These are phyloP conservation scores for Parmelia sp. DNA, from an alignment of 495 filamentous ascomycete genomes.

Conservation along the genomic window DNA sequence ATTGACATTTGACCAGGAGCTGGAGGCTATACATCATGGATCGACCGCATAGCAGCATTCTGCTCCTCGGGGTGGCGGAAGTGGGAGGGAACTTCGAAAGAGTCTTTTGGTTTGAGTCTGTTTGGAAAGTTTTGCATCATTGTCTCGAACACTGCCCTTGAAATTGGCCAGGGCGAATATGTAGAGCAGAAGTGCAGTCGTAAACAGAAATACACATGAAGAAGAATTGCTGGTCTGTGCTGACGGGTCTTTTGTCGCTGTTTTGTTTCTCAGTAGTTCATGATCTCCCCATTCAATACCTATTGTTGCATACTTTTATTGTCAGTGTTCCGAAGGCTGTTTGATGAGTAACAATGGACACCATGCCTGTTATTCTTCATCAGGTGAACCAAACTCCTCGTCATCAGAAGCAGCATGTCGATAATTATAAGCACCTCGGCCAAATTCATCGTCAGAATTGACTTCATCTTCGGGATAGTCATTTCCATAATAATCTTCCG, in stretches of 20 bases:
- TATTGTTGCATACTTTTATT: not conserved
- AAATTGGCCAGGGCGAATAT: not conserved
- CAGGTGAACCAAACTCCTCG: conserved; percentile 50
- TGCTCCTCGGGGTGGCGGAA: not conserved
- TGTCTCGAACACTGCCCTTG: not conserved
- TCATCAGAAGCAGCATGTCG: conserved; percentile 44
- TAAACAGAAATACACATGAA: not conserved
- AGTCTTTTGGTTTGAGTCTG: not conserved
- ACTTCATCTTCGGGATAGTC: conserved; percentile 65
- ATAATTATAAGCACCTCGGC: conserved; percentile 45
- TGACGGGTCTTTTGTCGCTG: not conserved
- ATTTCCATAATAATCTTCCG: conserved; percentile 59
- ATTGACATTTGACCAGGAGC: not conserved
- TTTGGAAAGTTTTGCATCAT: not conserved
- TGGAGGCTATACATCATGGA: not conserved
- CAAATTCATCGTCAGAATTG: conserved; percentile 50
- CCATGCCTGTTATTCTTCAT: conserved; percentile 34
- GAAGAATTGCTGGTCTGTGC: not conserved
- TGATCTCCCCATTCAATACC: not conserved
- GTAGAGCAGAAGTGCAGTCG: not conserved
- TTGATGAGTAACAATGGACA: conserved; percentile 1
- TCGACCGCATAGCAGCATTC: not conserved
- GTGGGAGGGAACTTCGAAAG: not conserved
- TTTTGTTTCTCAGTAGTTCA: not conserved
- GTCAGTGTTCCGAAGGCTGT: not conserved